These are phyloP conservation scores for Leccinum obscurum DNA, from an alignment of 768 basidiomycete genomes.

Conservation along the genomic window DNA sequence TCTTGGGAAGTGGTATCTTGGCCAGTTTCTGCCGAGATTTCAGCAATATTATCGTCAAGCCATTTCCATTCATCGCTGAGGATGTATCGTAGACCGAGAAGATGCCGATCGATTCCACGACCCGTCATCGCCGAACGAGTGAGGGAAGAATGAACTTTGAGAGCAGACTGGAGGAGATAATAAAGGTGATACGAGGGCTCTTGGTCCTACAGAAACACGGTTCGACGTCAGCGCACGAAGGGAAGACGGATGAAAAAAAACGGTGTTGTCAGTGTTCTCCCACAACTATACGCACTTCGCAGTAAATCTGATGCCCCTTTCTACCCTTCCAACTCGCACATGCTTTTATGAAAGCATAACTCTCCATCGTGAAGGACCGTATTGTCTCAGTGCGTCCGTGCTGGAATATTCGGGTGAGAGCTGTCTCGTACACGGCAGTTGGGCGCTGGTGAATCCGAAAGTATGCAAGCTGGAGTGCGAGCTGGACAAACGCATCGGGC, in stretches of 20 bases:
- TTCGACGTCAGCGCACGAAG: not conserved
- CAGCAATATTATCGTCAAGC: conserved; percentile 19
- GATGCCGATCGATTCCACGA: conserved; percentile 84
- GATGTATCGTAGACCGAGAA: conserved; percentile 79
- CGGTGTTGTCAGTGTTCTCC: not conserved
- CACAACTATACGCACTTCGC: conserved; percentile 13
- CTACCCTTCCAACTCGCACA: conserved; percentile 21
- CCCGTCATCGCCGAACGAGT: conserved; percentile 80
- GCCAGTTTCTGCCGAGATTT: not conserved
- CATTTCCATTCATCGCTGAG: conserved; percentile 40
- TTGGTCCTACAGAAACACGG: not conserved
- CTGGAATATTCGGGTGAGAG: conserved; percentile 81
- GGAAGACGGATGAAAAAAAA: conserved; percentile 1
- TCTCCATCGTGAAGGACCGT: conserved; percentile 70
- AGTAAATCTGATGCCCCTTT: conserved; percentile 1
- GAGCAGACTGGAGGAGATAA: conserved; percentile 56
- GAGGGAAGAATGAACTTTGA: conserved; percentile 66
- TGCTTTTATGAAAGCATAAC: conserved; percentile 53
- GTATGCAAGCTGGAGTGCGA: conserved; percentile 91
- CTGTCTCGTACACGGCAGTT: conserved; percentile 93
- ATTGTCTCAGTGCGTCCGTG: conserved; percentile 91
- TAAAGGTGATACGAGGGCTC: conserved; percentile 34
- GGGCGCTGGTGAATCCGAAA: conserved; percentile 73
- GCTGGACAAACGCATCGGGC: conserved; percentile 88
- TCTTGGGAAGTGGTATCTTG: conserved; percentile 9